Evolutionary conservation across 768 basidiomycete genomes (phyloP).

Genomic region (Psilocybe azurescens): DNA sequence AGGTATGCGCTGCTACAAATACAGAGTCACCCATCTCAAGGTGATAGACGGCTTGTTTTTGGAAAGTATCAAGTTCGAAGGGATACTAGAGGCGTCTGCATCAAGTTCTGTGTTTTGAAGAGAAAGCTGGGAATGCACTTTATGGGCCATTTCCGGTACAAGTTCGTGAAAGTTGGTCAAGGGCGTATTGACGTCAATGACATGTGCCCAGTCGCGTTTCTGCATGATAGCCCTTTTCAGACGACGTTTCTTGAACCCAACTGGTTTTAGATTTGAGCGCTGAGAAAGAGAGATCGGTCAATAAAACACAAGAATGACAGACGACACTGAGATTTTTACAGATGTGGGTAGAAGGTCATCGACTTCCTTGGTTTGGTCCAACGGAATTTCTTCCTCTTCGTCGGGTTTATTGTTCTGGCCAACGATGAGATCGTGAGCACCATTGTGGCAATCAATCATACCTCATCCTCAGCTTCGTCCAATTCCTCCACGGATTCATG

Average conservation of each 20-base stretch:
- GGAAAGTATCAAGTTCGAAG: constrained; percentile 98
- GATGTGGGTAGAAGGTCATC: constrained; percentile 80
- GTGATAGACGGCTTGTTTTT: constrained; percentile 98
- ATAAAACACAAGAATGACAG: neutral
- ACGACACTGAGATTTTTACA: constrained; percentile 29
- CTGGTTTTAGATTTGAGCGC: constrained; percentile 64
- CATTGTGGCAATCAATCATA: constrained; percentile 7
- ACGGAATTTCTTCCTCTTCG: constrained; percentile 18
- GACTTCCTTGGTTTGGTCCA: constrained; percentile 35
- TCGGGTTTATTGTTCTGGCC: constrained; percentile 18
- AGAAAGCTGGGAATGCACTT: constrained; percentile 51
- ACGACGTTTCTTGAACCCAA: constrained; percentile 45
- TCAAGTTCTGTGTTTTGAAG: neutral
- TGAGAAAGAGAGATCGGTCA: constrained; percentile 27
- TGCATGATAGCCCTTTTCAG: constrained; percentile 53
- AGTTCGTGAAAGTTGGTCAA: constrained; percentile 89
- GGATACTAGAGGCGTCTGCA: constrained; percentile 69
- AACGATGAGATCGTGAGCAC: neutral
- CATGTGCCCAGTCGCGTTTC: constrained; percentile 98
- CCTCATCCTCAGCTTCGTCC: constrained; percentile 27
- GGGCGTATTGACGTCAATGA: constrained; percentile 91
- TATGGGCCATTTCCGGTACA: constrained; percentile 95
- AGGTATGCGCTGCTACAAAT: constrained; percentile 99
- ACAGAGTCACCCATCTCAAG: constrained; percentile 97
- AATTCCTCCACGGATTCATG: constrained; percentile 25